These are phyloP conservation scores for Ceratobasidium sp. DNA, from an alignment of 1,284 basidiomycete genomes.

Conservation along the genomic window DNA sequence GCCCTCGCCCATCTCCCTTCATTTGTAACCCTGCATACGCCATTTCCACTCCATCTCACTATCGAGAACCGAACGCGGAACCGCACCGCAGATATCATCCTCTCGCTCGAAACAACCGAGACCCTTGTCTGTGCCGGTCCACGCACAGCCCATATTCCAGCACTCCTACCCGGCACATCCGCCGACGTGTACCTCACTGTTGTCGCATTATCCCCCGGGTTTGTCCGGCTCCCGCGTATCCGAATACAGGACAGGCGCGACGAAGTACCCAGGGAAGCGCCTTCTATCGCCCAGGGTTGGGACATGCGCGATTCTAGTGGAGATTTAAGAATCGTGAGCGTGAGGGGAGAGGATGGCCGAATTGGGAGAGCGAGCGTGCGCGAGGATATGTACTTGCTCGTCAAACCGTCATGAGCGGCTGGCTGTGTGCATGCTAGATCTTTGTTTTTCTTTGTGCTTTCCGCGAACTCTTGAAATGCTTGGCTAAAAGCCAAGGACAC, in stretches of 20 bases:
- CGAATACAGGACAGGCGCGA: slow-evolving; percentile 26
- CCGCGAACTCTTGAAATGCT: too few species aligned
- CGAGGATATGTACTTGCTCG: slow-evolving; percentile 5
- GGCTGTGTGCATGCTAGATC: neutral
- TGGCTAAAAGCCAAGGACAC: too few species aligned
- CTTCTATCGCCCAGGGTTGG: neutral
- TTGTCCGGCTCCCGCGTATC: slow-evolving; percentile 41
- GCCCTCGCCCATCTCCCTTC: slow-evolving; percentile 71
- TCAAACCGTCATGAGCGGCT: neutral
- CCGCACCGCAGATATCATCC: slow-evolving; percentile 70
- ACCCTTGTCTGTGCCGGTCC: slow-evolving; percentile 76
- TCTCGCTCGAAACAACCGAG: slow-evolving; percentile 72
- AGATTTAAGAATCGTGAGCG: slow-evolving; percentile 1
- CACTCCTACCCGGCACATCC: slow-evolving; percentile 75
- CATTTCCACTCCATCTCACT: slow-evolving; percentile 65
- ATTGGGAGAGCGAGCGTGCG: slow-evolving; percentile 5
- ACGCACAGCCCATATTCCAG: slow-evolving; percentile 68
- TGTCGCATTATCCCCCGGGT: slow-evolving; percentile 61
- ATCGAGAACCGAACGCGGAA: slow-evolving; percentile 72
- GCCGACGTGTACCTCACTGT: slow-evolving; percentile 71
- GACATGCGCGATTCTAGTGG: neutral
- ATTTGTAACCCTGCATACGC: slow-evolving; percentile 68
- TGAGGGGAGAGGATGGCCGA: neutral
- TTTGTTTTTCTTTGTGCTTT: too few species aligned
- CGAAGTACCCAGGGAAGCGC: slow-evolving; percentile 5